phyloP scores from a whole-genome alignment of 2,329 filamentous ascomycete genomes.

The Cladosporium sp. region DNA sequence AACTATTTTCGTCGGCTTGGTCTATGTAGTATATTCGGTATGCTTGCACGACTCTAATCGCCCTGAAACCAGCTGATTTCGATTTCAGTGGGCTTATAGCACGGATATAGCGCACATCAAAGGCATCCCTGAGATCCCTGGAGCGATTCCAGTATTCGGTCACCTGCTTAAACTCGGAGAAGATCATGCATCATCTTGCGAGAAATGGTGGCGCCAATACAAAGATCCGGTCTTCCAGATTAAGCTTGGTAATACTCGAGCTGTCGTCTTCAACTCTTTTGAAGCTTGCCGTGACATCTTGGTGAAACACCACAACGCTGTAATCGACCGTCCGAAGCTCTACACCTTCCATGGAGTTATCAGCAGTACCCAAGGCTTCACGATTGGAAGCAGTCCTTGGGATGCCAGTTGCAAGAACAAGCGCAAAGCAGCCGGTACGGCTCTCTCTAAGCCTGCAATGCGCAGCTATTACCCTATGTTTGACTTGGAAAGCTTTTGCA shows the following conservation, averaged over 20 bases:
- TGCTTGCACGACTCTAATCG: neutral
- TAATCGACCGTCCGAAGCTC: slow-evolving; percentile 53
- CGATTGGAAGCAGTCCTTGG: slow-evolving; percentile 56
- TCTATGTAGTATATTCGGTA: neutral
- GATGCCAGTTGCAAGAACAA: slow-evolving; percentile 56
- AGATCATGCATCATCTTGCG: slow-evolving; percentile 55
- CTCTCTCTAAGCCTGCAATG: slow-evolving; percentile 49
- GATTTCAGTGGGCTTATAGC: neutral
- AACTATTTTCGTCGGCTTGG: neutral
- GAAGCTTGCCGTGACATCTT: slow-evolving; percentile 54
- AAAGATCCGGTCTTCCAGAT: slow-evolving; percentile 54
- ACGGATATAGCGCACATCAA: slow-evolving; percentile 54
- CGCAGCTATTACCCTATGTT: slow-evolving; percentile 52
- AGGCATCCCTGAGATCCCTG: slow-evolving; percentile 53
- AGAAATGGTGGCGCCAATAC: slow-evolving; percentile 51
- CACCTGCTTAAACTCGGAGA: slow-evolving; percentile 55
- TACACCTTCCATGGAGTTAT: slow-evolving; percentile 58
- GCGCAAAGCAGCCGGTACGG: slow-evolving; percentile 52
- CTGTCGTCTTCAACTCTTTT: slow-evolving; percentile 56
- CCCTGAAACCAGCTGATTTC: neutral
- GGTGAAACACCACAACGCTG: slow-evolving; percentile 50
- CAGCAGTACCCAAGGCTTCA: slow-evolving; percentile 55
- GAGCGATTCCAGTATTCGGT: slow-evolving; percentile 51
- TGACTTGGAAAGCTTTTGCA: slow-evolving; percentile 54
- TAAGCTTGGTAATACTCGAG: slow-evolving; percentile 53